These are phyloP conservation scores for Geotrichum bryndzae DNA, from an alignment of 1,139 yeast species.

Conservation along the genomic window DNA sequence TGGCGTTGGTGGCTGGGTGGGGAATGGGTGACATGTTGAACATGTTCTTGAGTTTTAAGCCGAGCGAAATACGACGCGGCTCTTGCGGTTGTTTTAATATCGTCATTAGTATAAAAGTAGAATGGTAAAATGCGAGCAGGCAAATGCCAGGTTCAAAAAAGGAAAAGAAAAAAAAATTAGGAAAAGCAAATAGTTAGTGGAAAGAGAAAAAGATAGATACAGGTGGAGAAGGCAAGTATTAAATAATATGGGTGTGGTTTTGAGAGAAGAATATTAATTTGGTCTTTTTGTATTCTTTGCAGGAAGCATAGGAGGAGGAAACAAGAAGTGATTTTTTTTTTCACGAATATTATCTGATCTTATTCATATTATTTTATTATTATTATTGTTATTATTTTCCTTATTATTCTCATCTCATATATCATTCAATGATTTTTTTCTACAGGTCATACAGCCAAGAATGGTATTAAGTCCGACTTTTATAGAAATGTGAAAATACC, in stretches of 20 bases:
- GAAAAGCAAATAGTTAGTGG: not conserved
- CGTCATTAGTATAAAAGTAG: not conserved
- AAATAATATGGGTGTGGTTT: not conserved
- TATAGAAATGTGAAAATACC: too few relatives aligned
- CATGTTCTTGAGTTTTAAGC: conserved; percentile 26
- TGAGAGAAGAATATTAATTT: not conserved
- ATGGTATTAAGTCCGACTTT: too few relatives aligned
- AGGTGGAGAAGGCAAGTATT: not conserved
- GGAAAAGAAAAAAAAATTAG: not conserved
- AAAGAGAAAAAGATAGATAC: conserved; percentile 1
- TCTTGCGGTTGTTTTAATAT: not conserved
- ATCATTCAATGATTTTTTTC: too few relatives aligned
- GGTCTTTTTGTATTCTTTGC: not conserved
- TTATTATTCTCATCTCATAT: too few relatives aligned
- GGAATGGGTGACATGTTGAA: conserved; percentile 9
- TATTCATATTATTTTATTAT: too few relatives aligned
- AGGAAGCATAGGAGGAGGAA: not conserved
- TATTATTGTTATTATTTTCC: too few relatives aligned
- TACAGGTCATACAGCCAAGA: too few relatives aligned
- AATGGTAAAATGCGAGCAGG: not conserved
- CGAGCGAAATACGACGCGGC: conserved; percentile 15
- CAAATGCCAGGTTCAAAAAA: not conserved
- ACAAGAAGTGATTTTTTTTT: too few relatives aligned
- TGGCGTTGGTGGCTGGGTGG: not conserved
- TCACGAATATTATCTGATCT: too few relatives aligned